These are phyloP conservation scores for Mycena venus DNA, from an alignment of 768 basidiomycete genomes.

Conservation along the genomic window DNA sequence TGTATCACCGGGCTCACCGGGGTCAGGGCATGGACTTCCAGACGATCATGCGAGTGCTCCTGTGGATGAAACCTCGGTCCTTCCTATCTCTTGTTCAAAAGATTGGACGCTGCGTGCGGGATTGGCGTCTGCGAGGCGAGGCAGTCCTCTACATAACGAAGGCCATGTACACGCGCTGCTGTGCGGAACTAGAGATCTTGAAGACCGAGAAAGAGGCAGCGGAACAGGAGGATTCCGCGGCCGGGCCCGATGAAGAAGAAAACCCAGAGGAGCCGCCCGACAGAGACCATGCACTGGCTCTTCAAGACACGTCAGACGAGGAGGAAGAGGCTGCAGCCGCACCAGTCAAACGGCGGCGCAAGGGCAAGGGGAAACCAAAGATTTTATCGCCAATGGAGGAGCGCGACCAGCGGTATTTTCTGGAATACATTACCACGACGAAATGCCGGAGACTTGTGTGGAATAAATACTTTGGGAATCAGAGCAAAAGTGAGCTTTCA, in stretches of 20 bases:
- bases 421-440: constrained; percentile 22
- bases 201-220: background rate
- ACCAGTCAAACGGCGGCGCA: background rate
- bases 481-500: constrained; percentile 9
- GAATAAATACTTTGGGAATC: constrained; percentile 24
- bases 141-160: constrained; percentile 25
- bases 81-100: constrained; percentile 29
- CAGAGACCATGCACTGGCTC: constrained; percentile 3
- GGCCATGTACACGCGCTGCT: constrained; percentile 8
- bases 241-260: background rate
- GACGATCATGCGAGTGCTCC: constrained; percentile 10
- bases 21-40: constrained; percentile 30
- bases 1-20: background rate
- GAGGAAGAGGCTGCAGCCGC: background rate
- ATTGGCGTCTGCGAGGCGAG: background rate
- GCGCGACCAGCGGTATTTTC: constrained; percentile 16
- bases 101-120: constrained; percentile 24
- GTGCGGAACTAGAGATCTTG: constrained; percentile 1
- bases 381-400: background rate
- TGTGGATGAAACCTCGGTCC: constrained; percentile 27
- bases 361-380: background rate
- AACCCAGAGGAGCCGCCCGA: background rate
- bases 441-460: constrained; percentile 19
- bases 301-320: background rate
- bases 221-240: background rate